A percentile compares a stretch with the other conserved stretches of the same genome.
Conservation (phyloP, 78 protist species). For the Corallochytrium limacisporum region DNA sequence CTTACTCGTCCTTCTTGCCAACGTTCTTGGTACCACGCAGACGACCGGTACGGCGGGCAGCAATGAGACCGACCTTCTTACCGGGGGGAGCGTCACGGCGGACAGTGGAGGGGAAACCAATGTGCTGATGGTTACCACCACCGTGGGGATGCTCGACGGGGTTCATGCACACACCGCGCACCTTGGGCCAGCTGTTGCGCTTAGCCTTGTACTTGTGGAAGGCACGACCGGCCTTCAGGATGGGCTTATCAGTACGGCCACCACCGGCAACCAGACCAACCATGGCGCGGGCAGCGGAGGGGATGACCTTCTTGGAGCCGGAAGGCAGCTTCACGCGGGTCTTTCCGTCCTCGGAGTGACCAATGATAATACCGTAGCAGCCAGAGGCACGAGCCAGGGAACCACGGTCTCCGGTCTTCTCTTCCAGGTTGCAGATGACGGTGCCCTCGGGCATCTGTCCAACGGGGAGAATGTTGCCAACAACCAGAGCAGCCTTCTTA, state of each 20-base stretch:
- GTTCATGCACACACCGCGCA: constrained; percentile 99
- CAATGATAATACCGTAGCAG: not conserved
- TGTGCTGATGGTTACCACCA: constrained; percentile 99
- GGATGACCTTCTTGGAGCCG: constrained; percentile 83
- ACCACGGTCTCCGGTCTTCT: constrained; percentile 89
- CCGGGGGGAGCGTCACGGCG: constrained; percentile 86
- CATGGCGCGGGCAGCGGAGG: constrained; percentile 83
- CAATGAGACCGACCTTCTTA: constrained; percentile 97
- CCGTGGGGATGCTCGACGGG: constrained; percentile 94
- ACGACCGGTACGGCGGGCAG: constrained; percentile 96
- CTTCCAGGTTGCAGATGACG: constrained; percentile 95
- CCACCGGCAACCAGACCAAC: constrained; percentile 98
- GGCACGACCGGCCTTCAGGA: constrained; percentile 97
- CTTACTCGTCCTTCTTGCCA: too few relatives aligned
- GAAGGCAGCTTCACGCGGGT: constrained; percentile 95
- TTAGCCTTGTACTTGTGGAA: constrained; percentile 92
- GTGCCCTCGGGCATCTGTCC: constrained; percentile 94
- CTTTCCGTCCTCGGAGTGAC: constrained; percentile 64
- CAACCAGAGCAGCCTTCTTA: constrained; percentile 76
- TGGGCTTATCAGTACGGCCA: constrained; percentile 99
- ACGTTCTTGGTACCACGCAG: constrained; percentile 49
- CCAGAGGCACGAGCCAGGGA: constrained; percentile 83
- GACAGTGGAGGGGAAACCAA: constrained; percentile 93
- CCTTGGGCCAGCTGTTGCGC: constrained; percentile 98
- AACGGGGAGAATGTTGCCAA: constrained; percentile 96